Conservation (phyloP, 2,329 filamentous ascomycete genomes). For the Chaetomiaceae sp. region DNA sequence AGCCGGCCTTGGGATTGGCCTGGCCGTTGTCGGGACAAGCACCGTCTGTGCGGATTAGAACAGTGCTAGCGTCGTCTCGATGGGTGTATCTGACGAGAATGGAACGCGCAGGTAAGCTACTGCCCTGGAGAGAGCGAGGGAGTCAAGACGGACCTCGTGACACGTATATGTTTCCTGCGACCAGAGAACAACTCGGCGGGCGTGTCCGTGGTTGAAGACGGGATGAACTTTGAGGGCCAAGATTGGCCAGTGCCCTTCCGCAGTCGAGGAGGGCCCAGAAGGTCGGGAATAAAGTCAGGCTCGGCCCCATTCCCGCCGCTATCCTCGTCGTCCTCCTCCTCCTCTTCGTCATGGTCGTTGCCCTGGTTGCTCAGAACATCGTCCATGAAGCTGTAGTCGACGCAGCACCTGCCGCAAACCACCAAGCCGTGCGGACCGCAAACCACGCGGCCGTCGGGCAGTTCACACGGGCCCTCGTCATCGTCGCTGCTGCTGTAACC, state of each 20-base stretch:
- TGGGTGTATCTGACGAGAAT: conserved; percentile 28
- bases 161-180: background rate
- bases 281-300: background rate
- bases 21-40: conserved; percentile 39
- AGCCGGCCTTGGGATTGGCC: conserved; percentile 34
- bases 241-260: conserved; percentile 28
- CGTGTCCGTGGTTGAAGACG: conserved; percentile 18
- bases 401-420: conserved; percentile 29
- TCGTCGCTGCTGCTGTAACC: conserved; percentile 28
- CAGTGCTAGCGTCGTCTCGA: conserved; percentile 24
- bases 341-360: conserved; percentile 19
- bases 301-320: conserved; percentile 11
- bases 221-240: conserved; percentile 31
- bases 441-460: conserved; percentile 32
- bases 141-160: conserved; percentile 21
- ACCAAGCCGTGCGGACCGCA: conserved; percentile 31
- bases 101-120: background rate
- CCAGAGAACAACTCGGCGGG: conserved; percentile 28
- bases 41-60: conserved; percentile 42
- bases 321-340: conserved; percentile 1
- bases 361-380: conserved; percentile 23
- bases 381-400: conserved; percentile 31
- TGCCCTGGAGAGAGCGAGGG: background rate
- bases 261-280: conserved; percentile 5
- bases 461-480: conserved; percentile 30